Conservation (phyloP, 1,284 basidiomycete genomes). For the Peniophora sp. region DNA sequence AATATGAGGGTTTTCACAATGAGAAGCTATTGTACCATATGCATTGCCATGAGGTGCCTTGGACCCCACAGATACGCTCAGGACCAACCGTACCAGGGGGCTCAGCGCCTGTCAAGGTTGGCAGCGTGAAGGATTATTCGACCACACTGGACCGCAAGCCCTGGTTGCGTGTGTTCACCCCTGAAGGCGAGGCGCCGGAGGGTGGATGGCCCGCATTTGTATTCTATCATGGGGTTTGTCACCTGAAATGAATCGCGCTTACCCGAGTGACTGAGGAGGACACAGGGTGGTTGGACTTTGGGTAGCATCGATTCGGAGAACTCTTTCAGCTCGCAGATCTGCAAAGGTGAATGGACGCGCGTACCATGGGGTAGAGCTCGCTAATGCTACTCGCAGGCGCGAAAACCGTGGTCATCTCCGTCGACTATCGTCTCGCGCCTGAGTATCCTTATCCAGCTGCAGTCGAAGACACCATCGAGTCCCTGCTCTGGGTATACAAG, state of each 20-base stretch:
- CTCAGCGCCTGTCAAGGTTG: constrained; percentile 46
- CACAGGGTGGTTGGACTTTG: constrained; percentile 62
- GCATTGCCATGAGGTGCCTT: constrained; percentile 48
- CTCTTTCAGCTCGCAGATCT: constrained; percentile 50
- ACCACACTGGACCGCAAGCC: constrained; percentile 31
- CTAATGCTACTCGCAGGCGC: constrained; percentile 28
- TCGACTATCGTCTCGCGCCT: constrained; percentile 71
- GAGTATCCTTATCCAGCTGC: constrained; percentile 70
- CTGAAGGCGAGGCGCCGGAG: constrained; percentile 37
- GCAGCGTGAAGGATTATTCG: constrained; percentile 38
- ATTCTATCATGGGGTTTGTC: constrained; percentile 52
- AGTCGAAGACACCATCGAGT: constrained; percentile 63
- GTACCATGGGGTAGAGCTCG: background rate
- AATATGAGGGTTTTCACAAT: constrained; percentile 59
- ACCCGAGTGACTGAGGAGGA: background rate
- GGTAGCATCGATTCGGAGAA: constrained; percentile 53
- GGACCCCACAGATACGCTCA: constrained; percentile 49
- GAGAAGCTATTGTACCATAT: constrained; percentile 32
- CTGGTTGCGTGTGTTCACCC: constrained; percentile 47
- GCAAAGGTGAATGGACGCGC: constrained; percentile 32
- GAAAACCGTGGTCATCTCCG: constrained; percentile 50
- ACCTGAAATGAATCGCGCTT: background rate
- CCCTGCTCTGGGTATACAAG: constrained; percentile 53
- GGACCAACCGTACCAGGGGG: constrained; percentile 47
- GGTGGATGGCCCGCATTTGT: constrained; percentile 56